Base-by-base conservation (phyloP, 176 grass and related monocot species). In the Pharus latifolius region DNA sequence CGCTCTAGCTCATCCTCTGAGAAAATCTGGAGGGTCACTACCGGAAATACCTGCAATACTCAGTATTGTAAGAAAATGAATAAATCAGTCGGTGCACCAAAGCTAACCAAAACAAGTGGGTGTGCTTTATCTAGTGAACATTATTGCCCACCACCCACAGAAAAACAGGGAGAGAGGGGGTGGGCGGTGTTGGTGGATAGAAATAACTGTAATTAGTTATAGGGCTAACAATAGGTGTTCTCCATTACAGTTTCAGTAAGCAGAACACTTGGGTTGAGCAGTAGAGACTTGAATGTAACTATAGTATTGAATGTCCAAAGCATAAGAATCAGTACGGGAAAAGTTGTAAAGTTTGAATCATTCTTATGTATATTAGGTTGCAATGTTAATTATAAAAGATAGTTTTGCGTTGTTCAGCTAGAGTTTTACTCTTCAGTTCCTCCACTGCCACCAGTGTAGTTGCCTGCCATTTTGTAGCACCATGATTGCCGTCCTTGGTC, bases 1-100 rank as follows among this genome's bases (percentile, higher is more conserved):
- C 72, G 75, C 62, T 99, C 96, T 52, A 99, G 78, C 44, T 99
- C 96, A 72, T 77, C 76, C 78, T 88, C 90, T 15, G 82, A 91
- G 60, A 99, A 95, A 66, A 91, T 59, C 77, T 81, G 77, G 18
- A 99, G 87, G 63, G 73, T 72, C 24, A 49, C 81, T 20, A 95
- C 28, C 44, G 90, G 87, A 56, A 99, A 99, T 38, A 99, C 84
- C 90, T 99, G 82, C 56, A 88, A 61, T 58, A 71, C 41, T 9
- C 66, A 37, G 4, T 69, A 46, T 52, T 71, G 18, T 50, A 80
- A 52, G 14, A 65, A 81, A 75, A 33, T 60, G 41, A 61, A 74
- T 43, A 43, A 30, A 51, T 18, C 10, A 5, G 65, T 56, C 15
- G 20, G 0, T n/a, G n/a, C n/a, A n/a, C n/a, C n/a, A n/a, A n/a